Conservation (phyloP, 345 rosid genomes). For the Anacardium occidentale region DNA sequence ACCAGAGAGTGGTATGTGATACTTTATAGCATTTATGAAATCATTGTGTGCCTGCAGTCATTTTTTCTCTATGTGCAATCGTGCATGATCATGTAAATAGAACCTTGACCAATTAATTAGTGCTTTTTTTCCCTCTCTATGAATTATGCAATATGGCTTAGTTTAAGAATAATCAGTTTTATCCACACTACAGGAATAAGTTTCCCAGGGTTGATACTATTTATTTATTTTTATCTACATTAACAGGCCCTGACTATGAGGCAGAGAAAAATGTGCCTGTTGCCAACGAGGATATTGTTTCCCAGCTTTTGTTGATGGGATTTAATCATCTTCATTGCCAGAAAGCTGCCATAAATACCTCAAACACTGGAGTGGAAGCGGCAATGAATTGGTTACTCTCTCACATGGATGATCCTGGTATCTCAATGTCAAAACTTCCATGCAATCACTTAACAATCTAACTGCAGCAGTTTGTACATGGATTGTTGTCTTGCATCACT, state of each 20-base stretch:
- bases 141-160: not conserved
- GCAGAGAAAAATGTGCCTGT: conserved; percentile 49
- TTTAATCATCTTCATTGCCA: conserved; percentile 83
- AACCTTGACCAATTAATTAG: not conserved
- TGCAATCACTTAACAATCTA: not conserved
- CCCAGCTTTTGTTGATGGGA: conserved; percentile 90
- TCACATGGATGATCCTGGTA: conserved; percentile 98
- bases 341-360: conserved; percentile 89
- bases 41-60: not conserved
- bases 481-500: not conserved
- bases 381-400: conserved; percentile 97
- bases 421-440: not conserved
- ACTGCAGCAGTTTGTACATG: not conserved
- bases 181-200: too few species aligned
- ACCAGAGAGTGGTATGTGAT: conserved; percentile 66
- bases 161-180: not conserved
- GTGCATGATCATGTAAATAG: not conserved
- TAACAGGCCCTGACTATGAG: conserved; percentile 52
- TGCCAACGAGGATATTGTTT: conserved; percentile 83
- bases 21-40: not conserved
- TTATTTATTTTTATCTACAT: conserved; percentile 14
- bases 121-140: not conserved
- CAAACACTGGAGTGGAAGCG: conserved; percentile 86
- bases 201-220: not conserved
- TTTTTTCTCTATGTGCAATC: not conserved